These are phyloP conservation scores for Lotmaria passim DNA, from an alignment of 208 protist genomes.

Conservation along the genomic window DNA sequence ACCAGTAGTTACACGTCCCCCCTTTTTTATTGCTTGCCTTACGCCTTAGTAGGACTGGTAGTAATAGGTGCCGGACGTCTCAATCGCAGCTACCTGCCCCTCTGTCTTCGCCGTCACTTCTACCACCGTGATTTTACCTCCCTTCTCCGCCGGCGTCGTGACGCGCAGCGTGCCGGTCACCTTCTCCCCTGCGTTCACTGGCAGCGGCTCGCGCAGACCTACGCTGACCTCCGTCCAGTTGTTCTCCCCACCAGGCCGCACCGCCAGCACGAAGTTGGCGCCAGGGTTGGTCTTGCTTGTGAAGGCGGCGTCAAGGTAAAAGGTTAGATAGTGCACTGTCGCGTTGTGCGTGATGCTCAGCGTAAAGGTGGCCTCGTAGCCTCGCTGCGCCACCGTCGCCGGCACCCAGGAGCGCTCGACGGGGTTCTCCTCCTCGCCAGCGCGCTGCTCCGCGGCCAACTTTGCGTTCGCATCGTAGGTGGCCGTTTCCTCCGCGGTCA, in stretches of 20 bases:
- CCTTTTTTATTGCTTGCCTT: not conserved
- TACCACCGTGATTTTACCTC: constrained; percentile 63
- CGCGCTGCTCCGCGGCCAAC: constrained; percentile 25
- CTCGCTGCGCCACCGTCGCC: constrained; percentile 42
- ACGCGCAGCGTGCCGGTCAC: constrained; percentile 62
- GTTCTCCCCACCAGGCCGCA: constrained; percentile 76
- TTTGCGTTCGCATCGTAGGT: constrained; percentile 43
- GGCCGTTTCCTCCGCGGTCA: constrained; percentile 46
- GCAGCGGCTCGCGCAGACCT: constrained; percentile 63
- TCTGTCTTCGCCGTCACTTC: constrained; percentile 71
- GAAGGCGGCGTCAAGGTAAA: constrained; percentile 85
- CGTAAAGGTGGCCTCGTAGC: constrained; percentile 63
- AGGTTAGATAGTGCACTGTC: constrained; percentile 89
- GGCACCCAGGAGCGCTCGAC: constrained; percentile 52
- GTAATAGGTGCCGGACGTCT: constrained; percentile 70
- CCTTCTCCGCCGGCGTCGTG: constrained; percentile 48
- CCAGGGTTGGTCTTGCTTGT: constrained; percentile 70
- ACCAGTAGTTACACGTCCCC: not conserved
- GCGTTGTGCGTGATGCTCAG: constrained; percentile 52
- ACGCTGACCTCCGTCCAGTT: constrained; percentile 88
- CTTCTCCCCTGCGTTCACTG: constrained; percentile 71
- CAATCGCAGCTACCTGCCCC: constrained; percentile 60
- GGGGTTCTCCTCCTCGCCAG: constrained; percentile 51
- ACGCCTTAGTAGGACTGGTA: constrained; percentile 69
- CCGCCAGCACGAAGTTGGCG: constrained; percentile 88